phyloP scores from a whole-genome alignment of 768 basidiomycete species.

The Mycena galopus region DNA sequence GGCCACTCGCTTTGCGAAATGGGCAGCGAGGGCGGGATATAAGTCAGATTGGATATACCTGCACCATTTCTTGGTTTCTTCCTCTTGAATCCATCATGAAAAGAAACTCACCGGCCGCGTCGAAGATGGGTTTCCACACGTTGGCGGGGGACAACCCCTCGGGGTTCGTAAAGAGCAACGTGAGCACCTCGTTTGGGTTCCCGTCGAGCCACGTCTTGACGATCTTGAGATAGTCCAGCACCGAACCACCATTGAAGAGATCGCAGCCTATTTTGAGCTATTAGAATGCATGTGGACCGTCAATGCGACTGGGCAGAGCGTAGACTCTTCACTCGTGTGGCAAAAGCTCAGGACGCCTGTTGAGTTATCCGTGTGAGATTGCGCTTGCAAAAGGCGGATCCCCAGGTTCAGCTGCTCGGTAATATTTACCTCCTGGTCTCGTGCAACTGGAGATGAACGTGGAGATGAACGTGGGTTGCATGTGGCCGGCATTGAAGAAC shows the following conservation, averaged over 20 bases:
- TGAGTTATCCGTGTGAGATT: slow-evolving; percentile 59
- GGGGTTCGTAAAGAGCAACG: slow-evolving; percentile 76
- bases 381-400: slow-evolving; percentile 71
- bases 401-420: slow-evolving; percentile 63
- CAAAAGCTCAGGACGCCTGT: slow-evolving; percentile 69
- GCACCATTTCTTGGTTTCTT: background rate
- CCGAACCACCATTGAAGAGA: slow-evolving; percentile 69
- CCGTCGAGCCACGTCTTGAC: slow-evolving; percentile 69
- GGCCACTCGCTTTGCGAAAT: slow-evolving; percentile 69
- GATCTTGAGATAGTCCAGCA: slow-evolving; percentile 60
- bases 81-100: background rate
- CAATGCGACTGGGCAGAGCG: background rate
- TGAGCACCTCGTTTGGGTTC: slow-evolving; percentile 76
- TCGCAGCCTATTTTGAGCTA: slow-evolving; percentile 52
- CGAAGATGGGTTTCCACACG: slow-evolving; percentile 68
- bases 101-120: slow-evolving; percentile 53
- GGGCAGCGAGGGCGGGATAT: slow-evolving; percentile 62
- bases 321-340: slow-evolving; percentile 70
- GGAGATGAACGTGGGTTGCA: too few species aligned
- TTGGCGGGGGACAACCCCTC: slow-evolving; percentile 63
- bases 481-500: slow-evolving; percentile 31
- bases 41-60: slow-evolving; percentile 62
- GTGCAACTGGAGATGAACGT: slow-evolving; percentile 46
- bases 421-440: slow-evolving; percentile 66
- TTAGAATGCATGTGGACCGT: background rate